Evolutionary conservation across 2,329 filamentous ascomycete species (phyloP), one percentile per base, ranked within the genome.

Genomic region (Moelleriella libera): DNA sequence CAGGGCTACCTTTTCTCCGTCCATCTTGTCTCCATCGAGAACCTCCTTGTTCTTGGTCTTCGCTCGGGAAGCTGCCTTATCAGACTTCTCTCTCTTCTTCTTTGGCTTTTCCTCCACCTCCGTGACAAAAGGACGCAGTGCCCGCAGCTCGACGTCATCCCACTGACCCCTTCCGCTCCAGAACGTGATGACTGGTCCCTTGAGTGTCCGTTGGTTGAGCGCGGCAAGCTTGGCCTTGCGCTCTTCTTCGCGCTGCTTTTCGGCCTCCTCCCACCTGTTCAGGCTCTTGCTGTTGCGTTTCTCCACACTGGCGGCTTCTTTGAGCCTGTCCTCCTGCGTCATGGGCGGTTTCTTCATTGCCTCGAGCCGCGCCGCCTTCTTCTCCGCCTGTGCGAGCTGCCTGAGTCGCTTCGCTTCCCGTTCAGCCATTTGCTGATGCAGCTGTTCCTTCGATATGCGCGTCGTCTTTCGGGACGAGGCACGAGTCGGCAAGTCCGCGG

Each of bases 121-220:
- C 2, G 72, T 73, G 39, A 83, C 72, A 52, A 75, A 71, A 54
- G 76, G 81, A 41, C 86, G 85, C 40, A 88, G 75, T 51, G 78
- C 75, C 58, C 78, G 82, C 58, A 89, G 69, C 60, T 82, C 85
- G 29, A 83, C 84, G 57, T 87, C 82, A 48, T 83, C 74, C 76
- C 87, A 90, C 56, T 86, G 79, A 34, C 85, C 85, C 52, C 87
- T 77, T n/a, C 90, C 92, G 63, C 89, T 97, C 83, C 89, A 96
- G 63, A 85, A 90, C 2, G 86, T 87, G 41, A 96, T 82, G 9
- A 96, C 87, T 0, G 92, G 88, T 0, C 92, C 92, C 47, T 90
- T 82, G 7, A 97, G 74, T 45, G 85, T 87, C 45, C 89, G 80
- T 61, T 88, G 87, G 57, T 94, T 85, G 55, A 97, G 70, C 11